Evolutionary conservation across 208 protist species (phyloP), one percentile per base, ranked within the genome.

Genomic region (Leishmania mexicana): DNA sequence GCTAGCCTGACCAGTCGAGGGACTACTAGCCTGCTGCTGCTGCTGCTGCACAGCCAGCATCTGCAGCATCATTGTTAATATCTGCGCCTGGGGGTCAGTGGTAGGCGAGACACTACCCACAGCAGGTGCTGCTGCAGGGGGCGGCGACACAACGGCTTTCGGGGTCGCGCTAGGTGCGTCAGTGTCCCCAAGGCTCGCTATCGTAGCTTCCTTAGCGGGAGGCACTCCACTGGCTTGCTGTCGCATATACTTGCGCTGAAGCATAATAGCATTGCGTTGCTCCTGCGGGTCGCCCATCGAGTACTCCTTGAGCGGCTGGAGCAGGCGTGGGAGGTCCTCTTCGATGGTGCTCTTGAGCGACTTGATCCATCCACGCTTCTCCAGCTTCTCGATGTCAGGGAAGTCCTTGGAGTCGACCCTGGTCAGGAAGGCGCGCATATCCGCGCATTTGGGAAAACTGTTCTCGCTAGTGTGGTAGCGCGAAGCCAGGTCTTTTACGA

Each of bases 271-370:
- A 40, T 49, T 51, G 21, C 81, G 84, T 35, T 80, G 88, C 67
- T 88, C 78, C 47, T 88, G 88, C 31, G 93, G 93, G 70, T 96
- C 92, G 10, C 81, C 79, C 51, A 93, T 83, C 3, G 73, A 35
- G 79, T 81, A 81, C 60, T 92, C 73, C 80, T 96, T 93, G 47
- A 96, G 85, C 2, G 93, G 93, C 62, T 94, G 86, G 53, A 98
- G 85, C 60, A 98, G 79, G 72, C 64, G 83, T 11, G 95, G 93
- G 31, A 98, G 85, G 42, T 96, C 90, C 42, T 70, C 67, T 8
- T 98, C 93, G 17, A 95, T 86, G 67, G 84, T 81, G 47, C 79
- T 78, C 81, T 90, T 89, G 31, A 95, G 76, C n/a, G 82, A 21
- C 0, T 83, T 65, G 65, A 94, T 84, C 89, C 88, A 93, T 0